phyloP scores from a whole-genome alignment of 192 early-diverging fungal species.

The Gamsiella multidivaricata region DNA sequence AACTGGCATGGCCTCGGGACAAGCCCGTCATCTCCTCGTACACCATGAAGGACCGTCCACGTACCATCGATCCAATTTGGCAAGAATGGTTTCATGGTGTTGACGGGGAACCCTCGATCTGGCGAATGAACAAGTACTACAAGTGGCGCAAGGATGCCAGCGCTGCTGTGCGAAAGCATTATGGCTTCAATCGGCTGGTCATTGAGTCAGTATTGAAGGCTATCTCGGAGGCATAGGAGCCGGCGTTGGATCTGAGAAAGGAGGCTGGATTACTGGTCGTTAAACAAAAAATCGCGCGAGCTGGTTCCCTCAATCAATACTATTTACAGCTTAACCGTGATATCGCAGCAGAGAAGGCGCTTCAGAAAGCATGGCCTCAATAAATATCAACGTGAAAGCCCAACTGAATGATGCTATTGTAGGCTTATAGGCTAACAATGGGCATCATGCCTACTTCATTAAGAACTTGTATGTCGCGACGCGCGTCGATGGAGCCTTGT shows the following conservation, averaged over 20 bases:
- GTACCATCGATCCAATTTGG: slow-evolving; percentile 12
- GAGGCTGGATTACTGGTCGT: background rate
- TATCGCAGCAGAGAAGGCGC: too few relatives aligned
- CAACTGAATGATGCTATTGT: too few relatives aligned
- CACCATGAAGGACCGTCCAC: slow-evolving; percentile 7
- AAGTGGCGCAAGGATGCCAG: slow-evolving; percentile 15
- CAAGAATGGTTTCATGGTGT: slow-evolving; percentile 30
- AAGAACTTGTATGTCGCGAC: too few relatives aligned
- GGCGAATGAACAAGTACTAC: slow-evolving; percentile 23
- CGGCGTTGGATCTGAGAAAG: background rate
- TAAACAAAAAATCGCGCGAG: background rate
- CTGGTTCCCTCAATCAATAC: slow-evolving; percentile 9
- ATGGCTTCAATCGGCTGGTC: background rate
- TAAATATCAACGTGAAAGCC: too few relatives aligned
- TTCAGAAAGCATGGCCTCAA: too few relatives aligned
- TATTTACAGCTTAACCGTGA: background rate
- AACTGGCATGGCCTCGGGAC: slow-evolving; percentile 5
- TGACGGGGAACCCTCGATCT: slow-evolving; percentile 19
- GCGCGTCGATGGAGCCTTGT: too few relatives aligned
- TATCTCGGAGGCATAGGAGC: slow-evolving; percentile 11
- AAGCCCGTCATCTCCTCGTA: slow-evolving; percentile 3
- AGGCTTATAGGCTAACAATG: too few relatives aligned
- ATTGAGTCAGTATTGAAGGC: slow-evolving; percentile 3
- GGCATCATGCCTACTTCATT: too few relatives aligned
- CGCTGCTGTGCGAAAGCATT: slow-evolving; percentile 5